phyloP scores from a whole-genome alignment of 805 yeast species.

The Cephaloascus albidus region DNA sequence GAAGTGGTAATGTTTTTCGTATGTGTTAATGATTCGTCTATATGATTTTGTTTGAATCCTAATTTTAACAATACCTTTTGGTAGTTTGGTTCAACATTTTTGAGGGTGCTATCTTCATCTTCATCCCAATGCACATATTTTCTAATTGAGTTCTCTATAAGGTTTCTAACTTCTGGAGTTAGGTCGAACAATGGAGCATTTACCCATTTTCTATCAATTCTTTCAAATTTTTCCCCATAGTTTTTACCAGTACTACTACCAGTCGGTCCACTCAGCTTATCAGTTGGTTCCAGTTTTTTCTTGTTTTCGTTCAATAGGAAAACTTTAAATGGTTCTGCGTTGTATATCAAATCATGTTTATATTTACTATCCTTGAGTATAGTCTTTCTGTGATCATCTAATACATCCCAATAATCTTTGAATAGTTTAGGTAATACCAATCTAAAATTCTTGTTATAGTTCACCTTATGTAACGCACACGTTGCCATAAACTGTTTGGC shows the following conservation, averaged over 20 bases:
- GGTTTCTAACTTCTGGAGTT: slow-evolving; percentile 49
- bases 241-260: not conserved
- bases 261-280: slow-evolving; percentile 2
- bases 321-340: slow-evolving; percentile 69
- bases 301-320: slow-evolving; percentile 31
- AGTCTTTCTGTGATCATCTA: slow-evolving; percentile 52
- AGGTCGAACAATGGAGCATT: slow-evolving; percentile 61
- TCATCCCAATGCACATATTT: slow-evolving; percentile 48
- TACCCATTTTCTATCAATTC: slow-evolving; percentile 53
- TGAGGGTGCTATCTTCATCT: slow-evolving; percentile 6
- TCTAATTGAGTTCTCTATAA: slow-evolving; percentile 54
- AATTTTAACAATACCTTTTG: slow-evolving; percentile 13
- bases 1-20: slow-evolving; percentile 39
- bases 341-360: slow-evolving; percentile 44
- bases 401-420: slow-evolving; percentile 64
- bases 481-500: slow-evolving; percentile 91
- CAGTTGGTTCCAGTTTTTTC: slow-evolving; percentile 39
- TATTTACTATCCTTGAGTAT: slow-evolving; percentile 34
- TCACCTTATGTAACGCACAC: slow-evolving; percentile 69
- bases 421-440: slow-evolving; percentile 84
- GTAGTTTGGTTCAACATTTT: slow-evolving; percentile 4
- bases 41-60: slow-evolving; percentile 66
- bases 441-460: slow-evolving; percentile 73
- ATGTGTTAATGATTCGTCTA: slow-evolving; percentile 62
- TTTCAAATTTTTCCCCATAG: not conserved